Base-by-base conservation (phyloP, 2,329 filamentous ascomycete genomes). In the Diaporthe ilicicola region DNA sequence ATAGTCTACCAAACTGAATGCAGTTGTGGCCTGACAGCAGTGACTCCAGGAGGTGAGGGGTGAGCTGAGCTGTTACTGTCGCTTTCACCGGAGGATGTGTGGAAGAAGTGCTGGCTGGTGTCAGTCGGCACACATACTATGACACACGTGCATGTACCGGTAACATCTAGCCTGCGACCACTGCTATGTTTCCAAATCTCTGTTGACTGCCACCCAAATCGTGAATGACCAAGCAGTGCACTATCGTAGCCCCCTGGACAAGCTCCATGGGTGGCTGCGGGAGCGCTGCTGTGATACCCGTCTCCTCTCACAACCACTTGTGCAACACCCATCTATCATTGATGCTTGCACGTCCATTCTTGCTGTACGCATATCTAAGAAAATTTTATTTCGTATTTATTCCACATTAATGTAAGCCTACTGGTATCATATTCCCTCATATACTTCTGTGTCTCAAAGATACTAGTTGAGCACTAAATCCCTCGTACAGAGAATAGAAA, bases 401-500 rank as follows among this genome's bases (percentile, higher is more conserved):
- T 50, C 32, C 44, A 37, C 59, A 37, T 64, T 22, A 64, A 22
- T 48, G n/a, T 22, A 64, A 50, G 42, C 29, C 44, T 22, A n/a
- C 9, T 64, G 59, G 59, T 64, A 64, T 64, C 59, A 64, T 64
- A 32, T 15, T 64, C 59, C 51, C 59, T 37, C 24, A 37, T 29
- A 22, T 48, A 50, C 44, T 64, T 44, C 59, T 10, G 13, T 24
- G n/a, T 17, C 29, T 12, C 19, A 34, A 34, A 50, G 46, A 4
- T 27, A 19, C 9, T 8, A 27, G 44, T 19, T n/a, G 24, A 32
- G 22, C 37, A 53, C 22, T 12, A 50, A 39, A 54, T 42, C 17
- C 29, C 22, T 44, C 27, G 29, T 53, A n/a, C 29, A 22, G 53
- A 39, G 48, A 50, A 46, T n/a, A n/a, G n/a, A n/a, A n/a, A n/a